A percentile compares a stretch with the other conserved stretches of the same genome.
phyloP scores from a whole-genome alignment of 352 stramenopile genomes.

The Pythium rishiriense region DNA sequence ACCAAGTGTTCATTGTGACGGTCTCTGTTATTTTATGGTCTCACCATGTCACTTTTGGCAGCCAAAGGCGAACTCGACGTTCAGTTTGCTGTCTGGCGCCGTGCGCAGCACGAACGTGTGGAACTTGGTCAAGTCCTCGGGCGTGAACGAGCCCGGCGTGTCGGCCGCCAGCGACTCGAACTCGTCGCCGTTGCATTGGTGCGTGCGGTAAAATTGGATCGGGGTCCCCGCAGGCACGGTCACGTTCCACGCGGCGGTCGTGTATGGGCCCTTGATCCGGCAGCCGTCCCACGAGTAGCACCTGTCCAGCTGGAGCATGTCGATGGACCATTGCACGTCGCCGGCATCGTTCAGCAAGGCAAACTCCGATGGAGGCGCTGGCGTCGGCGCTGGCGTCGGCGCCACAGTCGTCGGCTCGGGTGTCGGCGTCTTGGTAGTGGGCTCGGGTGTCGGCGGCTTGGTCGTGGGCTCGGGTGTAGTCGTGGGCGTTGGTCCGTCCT shows the following conservation, averaged over 20 bases:
- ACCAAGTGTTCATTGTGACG: too few species aligned
- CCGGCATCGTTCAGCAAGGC: background rate
- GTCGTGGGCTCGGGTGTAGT: background rate
- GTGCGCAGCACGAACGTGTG: too few species aligned
- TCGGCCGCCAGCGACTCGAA: background rate
- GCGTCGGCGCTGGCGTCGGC: background rate
- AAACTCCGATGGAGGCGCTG: too few species aligned
- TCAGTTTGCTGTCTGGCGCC: too few species aligned
- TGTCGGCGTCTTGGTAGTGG: background rate
- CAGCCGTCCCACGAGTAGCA: background rate
- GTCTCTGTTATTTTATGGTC: too few species aligned
- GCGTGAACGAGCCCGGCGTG: too few species aligned
- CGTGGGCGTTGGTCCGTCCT: background rate
- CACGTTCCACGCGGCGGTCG: background rate
- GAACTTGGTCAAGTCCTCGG: too few species aligned
- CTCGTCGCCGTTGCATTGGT: background rate
- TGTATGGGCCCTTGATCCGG: too few species aligned
- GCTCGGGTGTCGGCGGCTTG: background rate
- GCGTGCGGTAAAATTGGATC: background rate
- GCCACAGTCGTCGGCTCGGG: too few species aligned
- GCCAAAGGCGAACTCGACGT: too few species aligned
- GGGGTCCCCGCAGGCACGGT: too few species aligned
- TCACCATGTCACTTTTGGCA: too few species aligned
- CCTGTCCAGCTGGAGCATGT: background rate
- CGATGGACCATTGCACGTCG: background rate